phyloP scores from a whole-genome alignment of 2,329 filamentous ascomycete genomes.

The Calycina marina region DNA sequence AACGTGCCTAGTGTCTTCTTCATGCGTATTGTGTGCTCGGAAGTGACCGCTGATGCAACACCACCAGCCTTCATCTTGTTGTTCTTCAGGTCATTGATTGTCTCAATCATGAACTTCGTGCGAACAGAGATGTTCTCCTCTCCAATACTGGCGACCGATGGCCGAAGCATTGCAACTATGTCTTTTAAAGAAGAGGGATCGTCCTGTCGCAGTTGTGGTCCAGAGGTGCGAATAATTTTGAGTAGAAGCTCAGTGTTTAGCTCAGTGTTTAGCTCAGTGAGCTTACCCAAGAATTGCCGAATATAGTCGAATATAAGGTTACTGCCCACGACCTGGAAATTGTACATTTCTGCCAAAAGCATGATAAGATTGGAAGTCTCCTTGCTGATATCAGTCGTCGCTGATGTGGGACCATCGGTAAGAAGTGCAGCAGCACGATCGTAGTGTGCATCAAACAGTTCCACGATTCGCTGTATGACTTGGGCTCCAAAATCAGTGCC shows the following conservation, averaged over 20 bases:
- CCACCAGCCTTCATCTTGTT: conserved; percentile 71
- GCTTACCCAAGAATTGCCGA: conserved; percentile 54
- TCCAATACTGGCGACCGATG: conserved; percentile 51
- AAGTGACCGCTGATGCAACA: conserved; percentile 54
- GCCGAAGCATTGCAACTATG: conserved; percentile 67
- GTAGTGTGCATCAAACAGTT: conserved; percentile 57
- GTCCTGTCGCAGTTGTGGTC: conserved; percentile 72
- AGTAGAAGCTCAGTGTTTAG: conserved; percentile 79
- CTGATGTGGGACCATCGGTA: conserved; percentile 19
- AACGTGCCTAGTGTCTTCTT: conserved; percentile 75
- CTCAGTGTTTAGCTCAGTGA: conserved; percentile 81
- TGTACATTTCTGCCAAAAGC: conserved; percentile 76
- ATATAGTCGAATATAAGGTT: conserved; percentile 86
- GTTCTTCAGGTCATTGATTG: conserved; percentile 87
- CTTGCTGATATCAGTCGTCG: conserved; percentile 30
- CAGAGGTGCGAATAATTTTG: conserved; percentile 68
- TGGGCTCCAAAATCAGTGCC: conserved; percentile 85
- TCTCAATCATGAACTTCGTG: conserved; percentile 96
- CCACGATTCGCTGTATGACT: conserved; percentile 63
- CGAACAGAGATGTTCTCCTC: conserved; percentile 64
- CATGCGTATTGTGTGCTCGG: conserved; percentile 77
- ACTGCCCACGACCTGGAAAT: conserved; percentile 74
- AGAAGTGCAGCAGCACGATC: conserved; percentile 23
- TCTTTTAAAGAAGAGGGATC: conserved; percentile 81
- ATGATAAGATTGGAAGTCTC: conserved; percentile 64